phyloP scores from a whole-genome alignment of 1,139 yeast genomes.

The Yamadazyma spencermartinsiae region DNA sequence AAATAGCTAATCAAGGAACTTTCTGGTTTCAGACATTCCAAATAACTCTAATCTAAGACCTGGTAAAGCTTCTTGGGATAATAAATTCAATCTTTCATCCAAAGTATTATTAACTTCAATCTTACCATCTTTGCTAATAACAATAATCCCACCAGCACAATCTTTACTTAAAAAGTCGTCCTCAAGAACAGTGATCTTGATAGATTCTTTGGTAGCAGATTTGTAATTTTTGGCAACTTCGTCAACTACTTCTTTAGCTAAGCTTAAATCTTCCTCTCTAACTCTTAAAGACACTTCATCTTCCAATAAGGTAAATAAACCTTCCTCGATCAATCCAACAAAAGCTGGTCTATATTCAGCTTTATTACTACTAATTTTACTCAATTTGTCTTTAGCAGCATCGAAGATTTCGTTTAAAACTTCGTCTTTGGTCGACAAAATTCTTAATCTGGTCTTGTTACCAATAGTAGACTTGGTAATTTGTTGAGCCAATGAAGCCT shows the following conservation, averaged over 20 bases:
- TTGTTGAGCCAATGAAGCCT: slow-evolving; percentile 90
- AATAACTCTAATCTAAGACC: slow-evolving; percentile 88
- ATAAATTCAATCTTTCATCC: slow-evolving; percentile 85
- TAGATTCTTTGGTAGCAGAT: slow-evolving; percentile 53
- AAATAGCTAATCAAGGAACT: slow-evolving; percentile 73
- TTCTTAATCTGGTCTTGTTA: slow-evolving; percentile 90
- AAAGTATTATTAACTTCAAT: slow-evolving; percentile 90
- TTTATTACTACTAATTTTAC: slow-evolving; percentile 47
- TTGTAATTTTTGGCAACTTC: slow-evolving; percentile 67
- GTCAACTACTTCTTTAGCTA: slow-evolving; percentile 63
- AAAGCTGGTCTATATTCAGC: slow-evolving; percentile 67
- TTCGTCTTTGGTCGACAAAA: slow-evolving; percentile 83
- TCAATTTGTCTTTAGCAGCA: slow-evolving; percentile 64
- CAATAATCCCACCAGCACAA: slow-evolving; percentile 82
- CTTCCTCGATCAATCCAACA: slow-evolving; percentile 81
- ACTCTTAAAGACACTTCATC: slow-evolving; percentile 62
- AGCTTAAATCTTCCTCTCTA: slow-evolving; percentile 63
- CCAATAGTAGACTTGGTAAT: slow-evolving; percentile 93
- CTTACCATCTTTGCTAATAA: slow-evolving; percentile 71
- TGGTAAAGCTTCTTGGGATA: slow-evolving; percentile 86
- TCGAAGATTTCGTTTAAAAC: slow-evolving; percentile 74
- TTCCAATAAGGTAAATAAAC: slow-evolving; percentile 74
- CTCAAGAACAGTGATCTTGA: slow-evolving; percentile 56
- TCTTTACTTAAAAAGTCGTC: slow-evolving; percentile 56
- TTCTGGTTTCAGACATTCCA: slow-evolving; percentile 85